Evolutionary conservation across 208 protist species (phyloP), one percentile per base, ranked within the genome.

Genomic region (Porcisia deanei): DNA sequence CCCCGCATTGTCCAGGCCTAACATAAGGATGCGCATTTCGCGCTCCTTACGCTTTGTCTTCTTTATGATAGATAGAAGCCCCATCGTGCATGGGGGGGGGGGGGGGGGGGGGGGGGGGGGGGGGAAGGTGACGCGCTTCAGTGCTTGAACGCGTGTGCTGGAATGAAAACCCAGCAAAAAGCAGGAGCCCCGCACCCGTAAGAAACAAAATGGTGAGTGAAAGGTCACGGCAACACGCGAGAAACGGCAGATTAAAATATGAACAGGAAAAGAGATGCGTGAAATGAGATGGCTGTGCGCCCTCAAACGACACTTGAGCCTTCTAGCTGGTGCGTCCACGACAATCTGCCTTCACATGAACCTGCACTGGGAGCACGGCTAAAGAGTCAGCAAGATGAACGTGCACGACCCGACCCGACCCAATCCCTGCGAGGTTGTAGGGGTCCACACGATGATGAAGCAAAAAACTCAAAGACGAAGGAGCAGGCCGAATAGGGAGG

Each of bases 31-130:
- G 58, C 99, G 95, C 93, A 99, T 99, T 84, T 99, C 98, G 16
- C 96, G 96, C 93, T 99, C 99, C 84, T 99, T 99, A 53, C 95
- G 84, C 85, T 99, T 99, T 8, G 99, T 92, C 82, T 99, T 99
- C 75, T 98, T 97, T 57, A 99, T 92, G 69, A 99, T 99, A 20
- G 97, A 98, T 20, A 99, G 85, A 43, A 99, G 85, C 2, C 98
- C 99, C 99, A 99, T 99, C 20, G 22, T 54, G 30, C 39, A n/a
- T n/a, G n/a, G n/a, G n/a, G n/a, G n/a, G n/a, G n/a, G n/a, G n/a
- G n/a, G n/a, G n/a, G n/a, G n/a, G n/a, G n/a, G n/a, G n/a, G n/a
- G n/a, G n/a, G n/a, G n/a, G n/a, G n/a, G n/a, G n/a, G n/a, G n/a
- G 54, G 58, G 65, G 34, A 5, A 20, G n/a, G 47, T 30, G 22